These are phyloP conservation scores for Athelia psychrophila DNA, from an alignment of 1,284 basidiomycete species.

Conservation along the genomic window DNA sequence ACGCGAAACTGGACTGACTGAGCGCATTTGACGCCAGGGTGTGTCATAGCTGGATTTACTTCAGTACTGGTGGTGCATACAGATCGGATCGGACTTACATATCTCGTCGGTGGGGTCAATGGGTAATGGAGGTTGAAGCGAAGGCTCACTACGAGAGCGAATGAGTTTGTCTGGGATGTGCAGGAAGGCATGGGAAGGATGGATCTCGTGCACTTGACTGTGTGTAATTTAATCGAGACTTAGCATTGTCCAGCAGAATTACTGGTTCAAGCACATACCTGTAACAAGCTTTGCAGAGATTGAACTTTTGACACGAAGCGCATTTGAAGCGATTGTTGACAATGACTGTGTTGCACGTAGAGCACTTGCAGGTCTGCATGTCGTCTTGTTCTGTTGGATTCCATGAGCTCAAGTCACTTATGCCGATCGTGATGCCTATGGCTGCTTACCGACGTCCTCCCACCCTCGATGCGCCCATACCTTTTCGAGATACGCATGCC, in stretches of 20 bases:
- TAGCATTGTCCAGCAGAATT: not conserved
- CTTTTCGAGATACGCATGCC: constrained; percentile 84
- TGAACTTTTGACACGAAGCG: constrained; percentile 75
- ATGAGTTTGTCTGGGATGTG: constrained; percentile 63
- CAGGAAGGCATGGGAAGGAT: constrained; percentile 84
- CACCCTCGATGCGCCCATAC: constrained; percentile 80
- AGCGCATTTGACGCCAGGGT: constrained; percentile 68
- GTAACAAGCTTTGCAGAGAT: constrained; percentile 80
- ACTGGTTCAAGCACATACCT: constrained; percentile 47
- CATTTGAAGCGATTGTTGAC: constrained; percentile 78
- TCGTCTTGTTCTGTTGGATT: constrained; percentile 64
- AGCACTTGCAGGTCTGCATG: constrained; percentile 59
- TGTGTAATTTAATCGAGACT: not conserved
- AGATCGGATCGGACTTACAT: constrained; percentile 46
- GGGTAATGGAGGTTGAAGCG: constrained; percentile 23
- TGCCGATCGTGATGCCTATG: no score
- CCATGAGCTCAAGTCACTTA: not conserved
- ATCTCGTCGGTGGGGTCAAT: constrained; percentile 50
- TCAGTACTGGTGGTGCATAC: not conserved
- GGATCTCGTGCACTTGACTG: constrained; percentile 84
- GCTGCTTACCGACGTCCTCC: constrained; percentile 76
- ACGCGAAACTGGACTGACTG: constrained; percentile 62
- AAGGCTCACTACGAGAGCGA: constrained; percentile 39
- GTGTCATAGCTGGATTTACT: constrained; percentile 56
- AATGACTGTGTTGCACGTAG: constrained; percentile 70